Conservation (phyloP, 345 rosid species). For the Linum usitatissimum region DNA sequence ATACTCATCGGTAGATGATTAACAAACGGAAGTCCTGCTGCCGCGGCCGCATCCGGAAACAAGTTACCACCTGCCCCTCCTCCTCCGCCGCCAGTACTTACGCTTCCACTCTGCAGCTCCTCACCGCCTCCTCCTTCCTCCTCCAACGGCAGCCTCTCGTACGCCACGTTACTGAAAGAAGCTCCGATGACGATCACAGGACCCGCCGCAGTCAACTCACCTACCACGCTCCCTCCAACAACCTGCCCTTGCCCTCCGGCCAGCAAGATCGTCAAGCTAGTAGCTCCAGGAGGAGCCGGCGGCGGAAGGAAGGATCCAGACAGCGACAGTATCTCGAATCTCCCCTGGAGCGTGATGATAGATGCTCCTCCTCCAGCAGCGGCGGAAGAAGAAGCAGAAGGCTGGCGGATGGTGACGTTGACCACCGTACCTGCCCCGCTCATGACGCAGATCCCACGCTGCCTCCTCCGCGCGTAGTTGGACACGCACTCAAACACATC, state of each 20-base stretch:
- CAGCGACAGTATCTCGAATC: conserved; percentile 84
- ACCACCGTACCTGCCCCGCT: conserved; percentile 87
- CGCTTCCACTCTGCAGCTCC: conserved; percentile 44
- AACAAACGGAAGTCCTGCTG: conserved; percentile 77
- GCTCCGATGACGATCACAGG: conserved; percentile 90
- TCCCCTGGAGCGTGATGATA: conserved; percentile 67
- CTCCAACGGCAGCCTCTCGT: conserved; percentile 82
- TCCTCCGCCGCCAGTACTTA: conserved; percentile 25
- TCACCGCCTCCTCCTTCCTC: conserved; percentile 56
- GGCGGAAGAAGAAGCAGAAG: conserved; percentile 8
- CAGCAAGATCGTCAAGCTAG: conserved; percentile 70
- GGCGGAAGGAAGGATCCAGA: conserved; percentile 90
- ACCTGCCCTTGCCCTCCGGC: conserved; percentile 94
- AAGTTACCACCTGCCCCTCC: conserved; percentile 3
- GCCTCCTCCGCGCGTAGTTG: conserved; percentile 77
- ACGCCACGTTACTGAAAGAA: conserved; percentile 87
- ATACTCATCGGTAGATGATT: conserved; percentile 71
- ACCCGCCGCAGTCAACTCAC: conserved; percentile 85
- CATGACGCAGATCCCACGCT: conserved; percentile 81
- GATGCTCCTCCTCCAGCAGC: too few relatives aligned
- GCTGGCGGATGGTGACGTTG: conserved; percentile 81
- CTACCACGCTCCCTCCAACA: conserved; percentile 88
- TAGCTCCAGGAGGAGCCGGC: conserved; percentile 94
- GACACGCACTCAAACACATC: conserved; percentile 86
- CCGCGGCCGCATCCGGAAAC: conserved; percentile 29